Percentiles rank a stretch among this genome's conserved stretches.
Evolutionary conservation across 208 protist species (phyloP).

Genomic region (Novymonas esmeraldas): DNA sequence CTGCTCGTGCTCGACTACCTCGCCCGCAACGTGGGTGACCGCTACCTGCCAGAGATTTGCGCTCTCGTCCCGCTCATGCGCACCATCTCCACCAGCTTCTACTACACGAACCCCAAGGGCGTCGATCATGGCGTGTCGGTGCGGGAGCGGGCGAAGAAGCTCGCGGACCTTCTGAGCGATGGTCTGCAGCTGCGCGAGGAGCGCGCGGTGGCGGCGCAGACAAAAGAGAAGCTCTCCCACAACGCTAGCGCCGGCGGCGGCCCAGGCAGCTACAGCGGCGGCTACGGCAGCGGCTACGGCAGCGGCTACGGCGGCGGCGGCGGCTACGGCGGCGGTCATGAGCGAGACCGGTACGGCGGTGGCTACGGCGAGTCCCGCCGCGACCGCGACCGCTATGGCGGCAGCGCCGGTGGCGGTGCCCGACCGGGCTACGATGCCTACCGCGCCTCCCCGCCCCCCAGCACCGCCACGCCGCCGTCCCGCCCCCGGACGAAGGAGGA

Average conservation of each 20-base stretch:
- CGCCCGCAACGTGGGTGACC: constrained; percentile 68
- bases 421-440: constrained; percentile 39
- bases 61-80: constrained; percentile 68
- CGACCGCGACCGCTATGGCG: constrained; percentile 1
- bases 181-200: constrained; percentile 77
- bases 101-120: constrained; percentile 87
- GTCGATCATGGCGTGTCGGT: constrained; percentile 90
- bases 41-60: constrained; percentile 72
- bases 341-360: constrained; percentile 15
- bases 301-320: constrained; percentile 14
- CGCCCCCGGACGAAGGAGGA: constrained; percentile 68
- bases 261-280: constrained; percentile 26
- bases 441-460: constrained; percentile 9
- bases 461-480: not conserved
- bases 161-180: constrained; percentile 84
- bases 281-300: constrained; percentile 32
- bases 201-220: constrained; percentile 69
- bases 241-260: constrained; percentile 44
- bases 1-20: constrained; percentile 89
- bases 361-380: not conserved
- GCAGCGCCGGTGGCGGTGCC: constrained; percentile 9
- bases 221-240: constrained; percentile 66
- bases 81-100: constrained; percentile 77
- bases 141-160: constrained; percentile 81
- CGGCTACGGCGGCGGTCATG: too few species aligned